Base-by-base conservation (phyloP, 768 basidiomycete genomes). In the Suillus luteus region DNA sequence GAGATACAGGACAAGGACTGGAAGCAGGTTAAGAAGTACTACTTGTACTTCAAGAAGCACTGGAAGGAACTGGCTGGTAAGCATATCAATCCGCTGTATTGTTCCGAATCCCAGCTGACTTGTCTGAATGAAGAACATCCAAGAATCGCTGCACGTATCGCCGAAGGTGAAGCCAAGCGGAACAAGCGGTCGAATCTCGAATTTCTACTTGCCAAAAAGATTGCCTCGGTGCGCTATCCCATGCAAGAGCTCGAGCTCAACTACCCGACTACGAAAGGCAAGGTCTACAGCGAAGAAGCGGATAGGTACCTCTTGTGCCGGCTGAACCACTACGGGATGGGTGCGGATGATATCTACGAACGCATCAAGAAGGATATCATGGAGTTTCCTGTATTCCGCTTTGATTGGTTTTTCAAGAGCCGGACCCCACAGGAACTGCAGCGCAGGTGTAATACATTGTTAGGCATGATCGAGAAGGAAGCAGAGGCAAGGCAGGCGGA, bases 351-450 rank as follows among this genome's bases (percentile, higher is more conserved):
- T 69, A 91, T 94, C 31, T 97, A 95, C 71, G 96, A 99, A 71
- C 79, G 89, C 60, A 97, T 99, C 78, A 97, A 96, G 85, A 87
- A 90, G 75, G 96, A 99, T 76, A 95, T 99, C 67, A 90, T 88
- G 17, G 96, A 99, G 77, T 98, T 95, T 77, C 96, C 96, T 1
- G 91, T 96, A 15, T 99, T 98, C 80, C 83, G 96, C 24, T 99
- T 99, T 70, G 95, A 98, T 72, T 98, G 95, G 96, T 98, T 97
- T 80, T 91, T 95, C 83, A 96, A 96, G 81, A 94, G 93, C 67
- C 80, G 96, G 61, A 93, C 91, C 12, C 88, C 93, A 3, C 89
- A 93, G 70, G 96, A 99, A 77, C 78, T 99, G 62, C 87, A 90
- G 71, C 80, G 96, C 67, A 80, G 96, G 61, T 97, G 95, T 70